Evolutionary conservation across 345 rosid species (phyloP).

Genomic region (Gossypium sturtianum): DNA sequence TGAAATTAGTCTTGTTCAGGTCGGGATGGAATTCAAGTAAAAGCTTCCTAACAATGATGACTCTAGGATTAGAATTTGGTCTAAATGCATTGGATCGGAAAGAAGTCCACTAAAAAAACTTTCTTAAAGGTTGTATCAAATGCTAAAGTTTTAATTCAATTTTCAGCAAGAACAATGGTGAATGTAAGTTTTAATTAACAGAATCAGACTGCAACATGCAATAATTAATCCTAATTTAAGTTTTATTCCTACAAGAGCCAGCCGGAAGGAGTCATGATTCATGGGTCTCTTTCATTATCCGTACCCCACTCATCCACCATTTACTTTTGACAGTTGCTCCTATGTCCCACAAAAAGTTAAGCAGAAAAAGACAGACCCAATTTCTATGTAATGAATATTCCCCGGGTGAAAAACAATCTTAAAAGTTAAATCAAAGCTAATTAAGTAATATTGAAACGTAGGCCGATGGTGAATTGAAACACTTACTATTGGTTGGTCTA

Average conservation of each 20-base stretch:
- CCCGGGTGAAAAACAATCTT: not conserved
- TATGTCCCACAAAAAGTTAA: not conserved
- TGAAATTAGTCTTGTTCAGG: no score
- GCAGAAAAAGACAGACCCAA: not conserved
- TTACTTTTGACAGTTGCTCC: not conserved
- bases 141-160: not conserved
- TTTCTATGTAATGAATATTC: not conserved
- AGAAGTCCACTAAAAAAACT: no score
- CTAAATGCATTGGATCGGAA: no score
- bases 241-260: not conserved
- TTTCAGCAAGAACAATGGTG: not conserved
- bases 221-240: not conserved
- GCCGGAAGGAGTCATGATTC: not conserved
- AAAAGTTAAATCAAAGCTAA: not conserved
- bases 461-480: not conserved
- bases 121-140: no score
- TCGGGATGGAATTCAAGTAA: no score
- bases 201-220: not conserved
- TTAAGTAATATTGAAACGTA: not conserved
- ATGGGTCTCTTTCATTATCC: not conserved
- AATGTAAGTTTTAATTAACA: not conserved
- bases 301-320: not conserved
- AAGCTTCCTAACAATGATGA: no score
- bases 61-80: no score
- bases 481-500: conserved; percentile 46